Evolutionary conservation across 2,329 filamentous ascomycete species (phyloP).

Genomic region (Hypoxylon sp.): DNA sequence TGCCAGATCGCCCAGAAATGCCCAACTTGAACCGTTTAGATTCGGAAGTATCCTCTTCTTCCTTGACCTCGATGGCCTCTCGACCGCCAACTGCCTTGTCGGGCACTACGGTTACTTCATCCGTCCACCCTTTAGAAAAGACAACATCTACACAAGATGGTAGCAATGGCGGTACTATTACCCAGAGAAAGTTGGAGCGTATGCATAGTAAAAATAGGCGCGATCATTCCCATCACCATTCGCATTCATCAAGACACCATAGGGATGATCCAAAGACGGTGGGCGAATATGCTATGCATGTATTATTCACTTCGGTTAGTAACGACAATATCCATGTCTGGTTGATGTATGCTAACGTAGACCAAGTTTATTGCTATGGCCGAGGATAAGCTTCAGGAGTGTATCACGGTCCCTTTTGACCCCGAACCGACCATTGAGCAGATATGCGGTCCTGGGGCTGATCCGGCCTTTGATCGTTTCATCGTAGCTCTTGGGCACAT

Average conservation of each 20-base stretch:
- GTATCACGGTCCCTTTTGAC: constrained; percentile 80
- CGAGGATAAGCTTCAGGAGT: constrained; percentile 94
- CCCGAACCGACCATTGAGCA: constrained; percentile 85
- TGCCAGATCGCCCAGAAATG: constrained; percentile 62
- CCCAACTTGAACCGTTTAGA: constrained; percentile 58
- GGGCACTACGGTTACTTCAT: constrained; percentile 50
- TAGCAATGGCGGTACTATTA: constrained; percentile 50
- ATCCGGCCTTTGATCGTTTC: constrained; percentile 90
- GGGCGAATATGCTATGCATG: constrained; percentile 96
- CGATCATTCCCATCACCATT: constrained; percentile 78
- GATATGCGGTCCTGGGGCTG: constrained; percentile 89
- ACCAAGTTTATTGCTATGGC: constrained; percentile 87
- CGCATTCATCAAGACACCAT: constrained; percentile 76
- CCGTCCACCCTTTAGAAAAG: constrained; percentile 53
- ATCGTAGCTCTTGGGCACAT: constrained; percentile 95
- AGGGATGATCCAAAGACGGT: constrained; percentile 87
- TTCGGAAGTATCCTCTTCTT: constrained; percentile 50
- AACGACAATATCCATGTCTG: constrained; percentile 8
- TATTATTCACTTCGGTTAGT: constrained; percentile 88
- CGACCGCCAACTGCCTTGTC: constrained; percentile 60
- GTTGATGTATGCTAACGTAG: constrained; percentile 44
- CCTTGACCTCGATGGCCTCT: constrained; percentile 43
- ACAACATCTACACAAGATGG: constrained; percentile 58
- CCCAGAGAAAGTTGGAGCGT: constrained; percentile 64
- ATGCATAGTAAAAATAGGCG: constrained; percentile 74